Evolutionary conservation across 768 basidiomycete species (phyloP), one percentile per base, ranked within the genome.

Genomic region (Mrakia gelida): DNA sequence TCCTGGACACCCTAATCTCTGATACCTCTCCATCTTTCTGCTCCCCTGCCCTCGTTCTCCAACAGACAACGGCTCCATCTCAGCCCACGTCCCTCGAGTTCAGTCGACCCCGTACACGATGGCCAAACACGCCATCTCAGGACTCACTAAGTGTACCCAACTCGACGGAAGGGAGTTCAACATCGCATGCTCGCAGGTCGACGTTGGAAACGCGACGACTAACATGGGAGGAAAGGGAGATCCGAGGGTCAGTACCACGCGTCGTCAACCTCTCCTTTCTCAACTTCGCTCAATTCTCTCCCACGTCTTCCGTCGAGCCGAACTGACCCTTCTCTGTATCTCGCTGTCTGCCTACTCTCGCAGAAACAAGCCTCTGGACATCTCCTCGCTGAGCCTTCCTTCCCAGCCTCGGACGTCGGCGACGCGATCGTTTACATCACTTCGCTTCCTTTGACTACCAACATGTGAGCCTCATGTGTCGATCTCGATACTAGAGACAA

Each of bases 141-240:
- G 93, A 0, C 84, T 94, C 6, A 93, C 93, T 18, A 92, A 91
- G 83, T 88, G 87, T 61, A 91, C 90, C 6, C 87, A 90, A 1
- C 88, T 95, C 32, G 93, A 94, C 81, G 93, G 92, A 0, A 86
- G 93, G 7, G 85, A 87, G 49, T 88, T 88, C 83, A 86, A 89
- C 81, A 93, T 95, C 75, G 89, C 92, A 3, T 89, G 89, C 81
- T 91, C 91, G 1, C 92, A 94, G 82, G 92, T 94, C 70, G 93
- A 94, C 83, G 92, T 94, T 65, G 93, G 92, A 89, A 76, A 76
- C 70, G 75, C 75, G 7, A 34, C 52, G 28, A 76, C 75, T 0
- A 32, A 54, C 34, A 67, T 76, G 30, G 75, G 75, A 32, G 68
- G 68, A n/a, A 71, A 32, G n/a, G n/a, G 18, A 18, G 56, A 30